Evolutionary conservation across 495 filamentous ascomycete species (phyloP), one percentile per base, ranked within the genome.

Genomic region (Penicillium arizonense): DNA sequence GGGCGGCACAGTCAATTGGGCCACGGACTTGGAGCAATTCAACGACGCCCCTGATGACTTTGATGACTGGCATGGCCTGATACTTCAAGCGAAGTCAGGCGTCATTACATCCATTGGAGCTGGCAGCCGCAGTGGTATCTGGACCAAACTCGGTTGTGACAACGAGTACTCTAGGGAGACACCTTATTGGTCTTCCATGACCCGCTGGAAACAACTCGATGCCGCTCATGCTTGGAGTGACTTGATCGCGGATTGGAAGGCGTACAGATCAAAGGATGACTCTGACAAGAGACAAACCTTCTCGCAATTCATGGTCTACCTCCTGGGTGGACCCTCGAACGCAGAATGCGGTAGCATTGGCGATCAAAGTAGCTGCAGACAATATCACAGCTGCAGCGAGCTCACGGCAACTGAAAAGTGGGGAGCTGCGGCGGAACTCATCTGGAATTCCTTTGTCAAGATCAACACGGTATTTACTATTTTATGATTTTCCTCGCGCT

Each of bases 1-100:
- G 26, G 57, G 30, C 3, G 75, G 75, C 8, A 71, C 59, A 3
- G 57, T 28, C 7, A 70, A 77, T 38, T 79, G 75, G 75, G 76
- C 76, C 28, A 55, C 58, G 40, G 73, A 77, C 44, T 49, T 78
- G 42, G 12, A 45, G 16, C 2, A 44, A 65, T 39, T 23, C 35
- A 45, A 45, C 14, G 43, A 45, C 9, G 12, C 43, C 2, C 43
- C 43, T 12, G n/a, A 20, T 2, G 38, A 6, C 2, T 21, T 40
- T 7, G 38, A 40, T 21, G 38, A 10, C 8, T 40, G 38, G 38
- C 6, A 11, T 30, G 28, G 43, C 14, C 20, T 40, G 14, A 45
- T 30, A 3, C 28, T 33, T 20, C n/a, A 14, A 20, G 7, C n/a
- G 7, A 21, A 11, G n/a, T 45, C 43, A 10, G 38, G 38, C 7